Evolutionary conservation across 768 basidiomycete species (phyloP).

Genomic region (Suillus discolor): DNA sequence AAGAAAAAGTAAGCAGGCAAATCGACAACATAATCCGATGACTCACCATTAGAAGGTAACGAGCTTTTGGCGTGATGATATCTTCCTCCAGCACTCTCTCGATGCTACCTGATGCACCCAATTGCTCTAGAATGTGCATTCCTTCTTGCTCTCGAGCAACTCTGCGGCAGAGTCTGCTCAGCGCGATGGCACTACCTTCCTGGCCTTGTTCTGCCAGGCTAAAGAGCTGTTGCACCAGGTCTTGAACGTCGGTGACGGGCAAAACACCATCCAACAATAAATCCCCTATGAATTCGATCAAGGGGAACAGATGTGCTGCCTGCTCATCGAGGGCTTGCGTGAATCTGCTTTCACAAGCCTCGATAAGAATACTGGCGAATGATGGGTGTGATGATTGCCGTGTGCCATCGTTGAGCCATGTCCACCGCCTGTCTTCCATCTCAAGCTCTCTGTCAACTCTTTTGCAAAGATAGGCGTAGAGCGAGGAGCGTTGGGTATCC

Average conservation of each 20-base stretch:
- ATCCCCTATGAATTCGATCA: conserved; percentile 23
- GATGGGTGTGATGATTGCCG: conserved; percentile 13
- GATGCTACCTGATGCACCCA: conserved; percentile 15
- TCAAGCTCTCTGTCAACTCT: conserved; percentile 47
- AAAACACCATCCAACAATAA: conserved; percentile 26
- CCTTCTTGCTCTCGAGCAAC: conserved; percentile 23
- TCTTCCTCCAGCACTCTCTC: conserved; percentile 24
- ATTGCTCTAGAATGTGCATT: conserved; percentile 17
- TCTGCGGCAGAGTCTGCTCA: conserved; percentile 23
- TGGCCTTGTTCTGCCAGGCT: conserved; percentile 14
- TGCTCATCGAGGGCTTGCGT: conserved; percentile 13
- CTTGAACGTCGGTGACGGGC: conserved; percentile 20
- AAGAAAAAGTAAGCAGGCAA: background rate
- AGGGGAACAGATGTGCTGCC: conserved; percentile 9
- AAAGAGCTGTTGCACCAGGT: conserved; percentile 21
- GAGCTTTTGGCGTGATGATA: conserved; percentile 19
- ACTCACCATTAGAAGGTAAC: conserved; percentile 28
- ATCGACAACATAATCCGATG: background rate
- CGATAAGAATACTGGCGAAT: conserved; percentile 18
- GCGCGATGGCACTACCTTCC: conserved; percentile 15
- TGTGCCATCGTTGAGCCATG: conserved; percentile 21
- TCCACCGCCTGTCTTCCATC: conserved; percentile 27
- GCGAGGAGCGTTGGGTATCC: conserved; percentile 50
- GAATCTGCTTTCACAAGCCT: conserved; percentile 15
- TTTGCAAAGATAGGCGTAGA: conserved; percentile 55